Evolutionary conservation across 78 protist species (phyloP).

Genomic region (Dictyostelium discoideum): DNA sequence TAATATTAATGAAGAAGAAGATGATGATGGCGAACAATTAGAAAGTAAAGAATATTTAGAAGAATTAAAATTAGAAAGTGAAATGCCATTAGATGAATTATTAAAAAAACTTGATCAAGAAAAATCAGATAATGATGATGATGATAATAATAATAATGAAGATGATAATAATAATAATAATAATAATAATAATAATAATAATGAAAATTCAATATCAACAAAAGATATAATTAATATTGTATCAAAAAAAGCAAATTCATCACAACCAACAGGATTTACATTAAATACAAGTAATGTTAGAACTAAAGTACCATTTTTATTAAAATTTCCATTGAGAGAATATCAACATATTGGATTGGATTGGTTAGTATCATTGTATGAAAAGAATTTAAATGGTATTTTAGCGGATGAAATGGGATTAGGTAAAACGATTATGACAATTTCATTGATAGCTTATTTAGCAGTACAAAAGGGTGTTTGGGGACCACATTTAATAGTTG

Average conservation of each 20-base stretch:
- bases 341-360: slow-evolving; percentile 93
- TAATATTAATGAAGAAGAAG: slow-evolving; percentile 20
- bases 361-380: slow-evolving; percentile 94
- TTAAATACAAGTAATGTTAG: slow-evolving; percentile 81
- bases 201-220: neutral
- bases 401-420: slow-evolving; percentile 98
- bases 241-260: slow-evolving; percentile 7
- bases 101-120: neutral
- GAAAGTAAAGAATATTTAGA: slow-evolving; percentile 14
- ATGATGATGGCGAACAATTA: slow-evolving; percentile 35
- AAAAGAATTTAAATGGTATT: slow-evolving; percentile 91
- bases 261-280: slow-evolving; percentile 90
- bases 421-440: slow-evolving; percentile 97
- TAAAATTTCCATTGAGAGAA: slow-evolving; percentile 88
- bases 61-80: neutral
- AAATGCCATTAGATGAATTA: slow-evolving; percentile 37
- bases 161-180: neutral
- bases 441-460: slow-evolving; percentile 94
- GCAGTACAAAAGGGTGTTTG: slow-evolving; percentile 85
- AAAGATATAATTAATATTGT: slow-evolving; percentile 24
- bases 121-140: slow-evolving; percentile 28
- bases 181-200: too few species aligned
- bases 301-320: slow-evolving; percentile 88
- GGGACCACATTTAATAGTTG: slow-evolving; percentile 94
- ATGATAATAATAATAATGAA: neutral